Conservation (phyloP, 2,329 filamentous ascomycete genomes). For the Escovopsis sp. region DNA sequence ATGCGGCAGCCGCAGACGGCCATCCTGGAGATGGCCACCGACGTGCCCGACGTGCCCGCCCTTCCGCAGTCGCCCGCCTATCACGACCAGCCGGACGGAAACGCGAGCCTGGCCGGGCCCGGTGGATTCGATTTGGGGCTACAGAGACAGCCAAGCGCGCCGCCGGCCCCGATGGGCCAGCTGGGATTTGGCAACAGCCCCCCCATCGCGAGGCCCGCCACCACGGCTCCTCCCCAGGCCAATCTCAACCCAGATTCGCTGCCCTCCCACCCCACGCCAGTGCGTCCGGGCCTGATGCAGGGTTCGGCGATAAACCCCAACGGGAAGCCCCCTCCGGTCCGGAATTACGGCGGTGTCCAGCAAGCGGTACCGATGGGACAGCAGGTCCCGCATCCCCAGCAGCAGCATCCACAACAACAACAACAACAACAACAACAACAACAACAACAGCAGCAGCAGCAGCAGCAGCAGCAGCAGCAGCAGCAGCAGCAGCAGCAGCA, state of each 20-base stretch:
- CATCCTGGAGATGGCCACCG: conserved; percentile 57
- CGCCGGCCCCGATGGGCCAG: conserved; percentile 11
- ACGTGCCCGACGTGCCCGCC: conserved; percentile 41
- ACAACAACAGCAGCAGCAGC: conserved; percentile 14
- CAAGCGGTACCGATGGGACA: conserved; percentile 17
- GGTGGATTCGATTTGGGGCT: conserved; percentile 14
- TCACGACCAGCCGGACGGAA: neutral
- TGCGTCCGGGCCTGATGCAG: conserved; percentile 46
- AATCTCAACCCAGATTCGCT: conserved; percentile 27
- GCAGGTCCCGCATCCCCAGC: too few species aligned
- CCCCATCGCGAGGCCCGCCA: conserved; percentile 8
- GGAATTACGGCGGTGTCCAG: conserved; percentile 37
- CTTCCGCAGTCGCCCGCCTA: conserved; percentile 16
- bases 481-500: conserved; percentile 19
- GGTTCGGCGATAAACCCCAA: conserved; percentile 40
- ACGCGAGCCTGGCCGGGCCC: conserved; percentile 8
- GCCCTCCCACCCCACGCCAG: conserved; percentile 45
- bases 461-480: conserved; percentile 15
- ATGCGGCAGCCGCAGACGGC: conserved; percentile 48
- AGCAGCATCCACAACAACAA: too few species aligned
- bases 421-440: conserved; percentile 2
- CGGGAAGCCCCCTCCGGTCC: conserved; percentile 42
- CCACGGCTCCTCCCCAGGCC: conserved; percentile 15
- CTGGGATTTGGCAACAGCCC: conserved; percentile 4
- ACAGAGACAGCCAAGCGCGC: conserved; percentile 17